Evolutionary conservation across 176 grass and related monocot species (phyloP), one percentile per base, ranked within the genome.

Genomic region (Aechmea fasciata): DNA sequence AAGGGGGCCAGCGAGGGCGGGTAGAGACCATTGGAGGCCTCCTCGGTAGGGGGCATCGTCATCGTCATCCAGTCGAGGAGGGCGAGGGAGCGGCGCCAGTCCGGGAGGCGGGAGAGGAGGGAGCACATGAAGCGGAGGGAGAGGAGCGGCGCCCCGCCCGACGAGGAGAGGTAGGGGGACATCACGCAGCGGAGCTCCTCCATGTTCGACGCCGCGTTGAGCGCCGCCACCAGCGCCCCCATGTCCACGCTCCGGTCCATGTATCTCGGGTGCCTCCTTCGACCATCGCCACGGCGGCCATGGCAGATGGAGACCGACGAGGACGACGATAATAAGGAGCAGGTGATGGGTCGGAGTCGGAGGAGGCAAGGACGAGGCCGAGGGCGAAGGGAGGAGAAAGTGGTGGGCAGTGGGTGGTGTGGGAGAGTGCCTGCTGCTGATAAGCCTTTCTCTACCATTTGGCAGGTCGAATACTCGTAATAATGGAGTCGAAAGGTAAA

Each of bases 101-200:
- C 75, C 20, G 76, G 59, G 11, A 86, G 67, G 84, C 87, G 88
- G 50, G 86, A 97, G 69, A 97, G 89, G 75, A 97, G 81, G 50
- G 93, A 85, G 75, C 87, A 83, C 84, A 97, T 88, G 84, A 97
- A 88, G 52, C 89, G 93, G 11, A 73, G 71, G 5, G 93, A 97
- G 65, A 92, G 77, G 9, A 62, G 53, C 48, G 74, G 69, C 3
- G 53, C 11, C n/a, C n/a, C n/a, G 24, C 67, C 6, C 0, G 47
- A 59, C 11, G 83, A 13, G 9, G 78, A 75, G 2, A 82, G 81
- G 77, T 81, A 86, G 24, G 82, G 82, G 2, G 82, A 71, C 76
- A 97, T 71, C 8, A 82, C 86, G 2, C 81, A 50, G 41, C 78
- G 71, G 41, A 97, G 57, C 71, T 97, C 85, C 29, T 81, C 23